phyloP scores from a whole-genome alignment of 2,329 filamentous ascomycete genomes.

The Penicillium hordei region DNA sequence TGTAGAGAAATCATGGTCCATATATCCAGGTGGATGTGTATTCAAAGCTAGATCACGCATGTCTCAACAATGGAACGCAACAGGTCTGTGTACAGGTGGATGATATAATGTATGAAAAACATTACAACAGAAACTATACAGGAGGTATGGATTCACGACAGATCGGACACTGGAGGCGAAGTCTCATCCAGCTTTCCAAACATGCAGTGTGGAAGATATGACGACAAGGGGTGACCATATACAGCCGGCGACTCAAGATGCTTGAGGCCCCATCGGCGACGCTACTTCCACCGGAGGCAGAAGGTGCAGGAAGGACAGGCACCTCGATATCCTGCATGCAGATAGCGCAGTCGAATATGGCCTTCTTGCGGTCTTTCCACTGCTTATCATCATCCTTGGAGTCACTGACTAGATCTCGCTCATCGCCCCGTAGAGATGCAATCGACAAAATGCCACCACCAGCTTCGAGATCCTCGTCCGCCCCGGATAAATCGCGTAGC shows the following conservation, averaged over 20 bases:
- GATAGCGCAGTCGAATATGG: constrained; percentile 85
- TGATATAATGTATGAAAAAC: background rate
- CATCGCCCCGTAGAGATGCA: constrained; percentile 60
- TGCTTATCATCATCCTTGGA: constrained; percentile 46
- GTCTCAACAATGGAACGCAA: background rate
- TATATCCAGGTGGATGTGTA: background rate
- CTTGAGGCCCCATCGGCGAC: constrained; percentile 53
- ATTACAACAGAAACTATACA: constrained; percentile 51
- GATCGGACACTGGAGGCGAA: constrained; percentile 89
- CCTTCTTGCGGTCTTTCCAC: constrained; percentile 53
- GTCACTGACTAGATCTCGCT: constrained; percentile 39
- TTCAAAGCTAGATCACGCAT: background rate
- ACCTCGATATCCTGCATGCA: constrained; percentile 91
- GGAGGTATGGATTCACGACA: constrained; percentile 88
- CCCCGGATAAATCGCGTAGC: constrained; percentile 54
- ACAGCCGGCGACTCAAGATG: constrained; percentile 74
- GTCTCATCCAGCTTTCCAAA: constrained; percentile 94
- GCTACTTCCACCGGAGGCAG: constrained; percentile 51
- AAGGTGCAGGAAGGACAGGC: constrained; percentile 62
- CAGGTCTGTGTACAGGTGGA: constrained; percentile 1
- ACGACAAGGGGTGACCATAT: constrained; percentile 96
- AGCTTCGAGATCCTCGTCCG: constrained; percentile 74
- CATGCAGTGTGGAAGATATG: constrained; percentile 94
- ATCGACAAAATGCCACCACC: constrained; percentile 74
- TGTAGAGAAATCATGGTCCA: background rate